Conservation (phyloP, 129 eudicot genomes). For the Arctium lappa region DNA sequence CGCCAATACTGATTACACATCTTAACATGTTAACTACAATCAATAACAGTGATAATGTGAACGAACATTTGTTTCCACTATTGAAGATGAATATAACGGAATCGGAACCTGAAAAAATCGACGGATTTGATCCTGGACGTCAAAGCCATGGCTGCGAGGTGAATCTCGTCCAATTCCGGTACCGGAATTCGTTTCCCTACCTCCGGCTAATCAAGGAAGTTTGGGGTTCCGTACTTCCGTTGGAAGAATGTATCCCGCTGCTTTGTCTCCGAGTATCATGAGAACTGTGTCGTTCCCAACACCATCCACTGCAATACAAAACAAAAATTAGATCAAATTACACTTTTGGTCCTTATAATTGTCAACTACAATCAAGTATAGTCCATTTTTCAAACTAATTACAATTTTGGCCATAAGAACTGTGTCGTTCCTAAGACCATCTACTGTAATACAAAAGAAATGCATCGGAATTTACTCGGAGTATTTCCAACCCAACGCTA, state of each 20-base stretch:
- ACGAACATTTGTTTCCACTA: not conserved
- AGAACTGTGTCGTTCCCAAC: not conserved
- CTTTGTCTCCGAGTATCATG: not conserved
- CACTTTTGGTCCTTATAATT: too few species aligned
- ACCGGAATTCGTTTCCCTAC: constrained; percentile 2
- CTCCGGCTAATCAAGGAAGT: not conserved
- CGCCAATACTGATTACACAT: not conserved
- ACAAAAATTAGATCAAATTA: too few species aligned
- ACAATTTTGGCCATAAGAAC: not conserved
- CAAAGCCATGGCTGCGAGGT: constrained; percentile 49
- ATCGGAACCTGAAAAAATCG: constrained; percentile 64
- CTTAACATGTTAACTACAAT: not conserved
- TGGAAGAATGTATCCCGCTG: constrained; percentile 1
- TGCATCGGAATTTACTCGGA: too few species aligned
- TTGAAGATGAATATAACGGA: not conserved
- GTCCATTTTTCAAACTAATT: too few species aligned
- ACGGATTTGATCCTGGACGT: constrained; percentile 68
- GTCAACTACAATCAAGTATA: too few species aligned
- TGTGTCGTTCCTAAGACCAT: not conserved
- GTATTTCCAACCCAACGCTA: too few species aligned
- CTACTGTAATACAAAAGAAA: too few species aligned
- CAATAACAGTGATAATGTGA: not conserved
- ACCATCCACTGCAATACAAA: too few species aligned
- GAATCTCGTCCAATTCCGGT: constrained; percentile 10
- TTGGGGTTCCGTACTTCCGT: constrained; percentile 5